Percentiles rank a stretch among this genome's conserved stretches.
These are phyloP conservation scores for Cicer cuneatum DNA, from an alignment of 306 rosid species.

Conservation along the genomic window DNA sequence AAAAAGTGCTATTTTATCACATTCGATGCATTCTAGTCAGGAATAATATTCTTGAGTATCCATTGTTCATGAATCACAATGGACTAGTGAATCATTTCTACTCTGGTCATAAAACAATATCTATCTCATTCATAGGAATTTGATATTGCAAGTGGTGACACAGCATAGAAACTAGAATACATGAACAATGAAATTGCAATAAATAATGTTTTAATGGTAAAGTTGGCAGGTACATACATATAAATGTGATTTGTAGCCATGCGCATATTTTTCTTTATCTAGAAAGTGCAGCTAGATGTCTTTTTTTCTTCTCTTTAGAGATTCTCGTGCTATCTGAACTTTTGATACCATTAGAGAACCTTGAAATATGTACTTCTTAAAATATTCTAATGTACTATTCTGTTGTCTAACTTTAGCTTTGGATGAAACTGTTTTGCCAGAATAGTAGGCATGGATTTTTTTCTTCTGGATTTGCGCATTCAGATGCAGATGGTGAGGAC, in stretches of 20 bases:
- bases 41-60: conserved; percentile 12
- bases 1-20: neutral
- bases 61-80: conserved; percentile 34
- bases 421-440: conserved; percentile 59
- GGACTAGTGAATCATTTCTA: conserved; percentile 36
- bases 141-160: neutral
- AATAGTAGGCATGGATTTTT: conserved; percentile 75
- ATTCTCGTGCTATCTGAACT: conserved; percentile 6
- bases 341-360: neutral
- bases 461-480: conserved; percentile 65
- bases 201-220: neutral
- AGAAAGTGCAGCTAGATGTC: conserved; percentile 16
- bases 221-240: conserved; percentile 18
- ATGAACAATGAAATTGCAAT: conserved; percentile 9
- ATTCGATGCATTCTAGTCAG: neutral
- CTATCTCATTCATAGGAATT: neutral
- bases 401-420: conserved; percentile 48
- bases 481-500: conserved; percentile 78
- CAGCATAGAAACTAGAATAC: conserved; percentile 13
- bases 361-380: conserved; percentile 19
- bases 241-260: neutral
- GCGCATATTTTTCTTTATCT: conserved; percentile 14
- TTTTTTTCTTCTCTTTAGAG: neutral
- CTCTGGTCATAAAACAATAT: conserved; percentile 10
- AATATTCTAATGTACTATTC: conserved; percentile 11